Evolutionary conservation across 805 yeast genomes (phyloP).

Genomic region (Teunomyces lycoperdinae): DNA sequence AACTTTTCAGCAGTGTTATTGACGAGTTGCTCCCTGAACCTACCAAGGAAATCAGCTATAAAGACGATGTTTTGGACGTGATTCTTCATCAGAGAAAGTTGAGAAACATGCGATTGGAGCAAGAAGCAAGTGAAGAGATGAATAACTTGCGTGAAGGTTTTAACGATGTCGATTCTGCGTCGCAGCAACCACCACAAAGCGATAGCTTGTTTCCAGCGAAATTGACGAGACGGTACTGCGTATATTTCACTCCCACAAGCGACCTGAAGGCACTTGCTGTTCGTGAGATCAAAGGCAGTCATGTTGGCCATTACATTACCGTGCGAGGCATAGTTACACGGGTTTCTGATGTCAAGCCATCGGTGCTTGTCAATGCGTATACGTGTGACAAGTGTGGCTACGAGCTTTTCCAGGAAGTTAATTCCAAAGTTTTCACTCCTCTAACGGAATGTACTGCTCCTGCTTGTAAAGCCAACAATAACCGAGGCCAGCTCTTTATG

Average conservation of each 20-base stretch:
- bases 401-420: slow-evolving; percentile 95
- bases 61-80: slow-evolving; percentile 90
- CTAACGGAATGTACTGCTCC: slow-evolving; percentile 79
- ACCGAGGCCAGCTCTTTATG: slow-evolving; percentile 86
- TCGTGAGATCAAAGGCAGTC: slow-evolving; percentile 80
- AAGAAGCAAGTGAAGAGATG: slow-evolving; percentile 64
- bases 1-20: slow-evolving; percentile 68
- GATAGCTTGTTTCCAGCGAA: slow-evolving; percentile 75
- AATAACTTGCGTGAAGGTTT: slow-evolving; percentile 39
- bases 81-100: slow-evolving; percentile 85
- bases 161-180: slow-evolving; percentile 13
- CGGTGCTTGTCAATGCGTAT: slow-evolving; percentile 87
- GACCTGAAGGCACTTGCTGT: slow-evolving; percentile 70
- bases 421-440: slow-evolving; percentile 82
- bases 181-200: slow-evolving; percentile 13
- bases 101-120: slow-evolving; percentile 70
- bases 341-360: slow-evolving; percentile 94
- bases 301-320: slow-evolving; percentile 83
- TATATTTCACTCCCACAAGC: slow-evolving; percentile 79
- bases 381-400: slow-evolving; percentile 97
- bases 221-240: slow-evolving; percentile 78
- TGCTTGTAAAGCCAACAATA: slow-evolving; percentile 73
- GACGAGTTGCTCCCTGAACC: slow-evolving; percentile 87
- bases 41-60: slow-evolving; percentile 71
- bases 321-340: slow-evolving; percentile 93